Conservation (phyloP, 1,139 yeast species). For the Nematodospora anomalae region DNA sequence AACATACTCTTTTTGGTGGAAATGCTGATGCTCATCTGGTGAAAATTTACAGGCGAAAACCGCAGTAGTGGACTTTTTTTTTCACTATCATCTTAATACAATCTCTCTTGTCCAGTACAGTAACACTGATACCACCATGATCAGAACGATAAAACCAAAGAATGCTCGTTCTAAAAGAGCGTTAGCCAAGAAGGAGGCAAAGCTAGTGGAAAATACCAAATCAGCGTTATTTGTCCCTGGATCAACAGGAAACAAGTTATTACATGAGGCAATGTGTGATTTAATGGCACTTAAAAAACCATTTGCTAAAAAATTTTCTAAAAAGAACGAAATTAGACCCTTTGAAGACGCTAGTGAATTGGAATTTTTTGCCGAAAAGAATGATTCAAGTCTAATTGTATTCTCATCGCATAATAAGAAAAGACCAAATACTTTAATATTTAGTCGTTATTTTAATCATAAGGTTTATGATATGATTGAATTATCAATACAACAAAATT, state of each 20-base stretch:
- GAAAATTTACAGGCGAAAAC: too few species aligned
- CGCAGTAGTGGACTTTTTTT: too few species aligned
- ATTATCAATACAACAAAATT: constrained; percentile 67
- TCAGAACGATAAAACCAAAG: constrained; percentile 76
- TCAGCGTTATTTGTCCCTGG: constrained; percentile 93
- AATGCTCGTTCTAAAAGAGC: constrained; percentile 97
- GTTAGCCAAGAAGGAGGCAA: constrained; percentile 82
- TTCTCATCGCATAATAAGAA: constrained; percentile 82
- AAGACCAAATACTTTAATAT: constrained; percentile 88
- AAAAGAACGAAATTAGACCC: constrained; percentile 87
- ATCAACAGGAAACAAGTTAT: constrained; percentile 69
- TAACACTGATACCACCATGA: too few species aligned
- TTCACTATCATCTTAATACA: too few species aligned
- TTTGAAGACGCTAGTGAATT: constrained; percentile 87
- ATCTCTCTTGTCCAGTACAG: too few species aligned
- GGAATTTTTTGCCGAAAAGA: constrained; percentile 93
- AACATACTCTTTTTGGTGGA: too few species aligned
- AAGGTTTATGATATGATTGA: constrained; percentile 94
- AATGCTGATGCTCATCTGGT: too few species aligned
- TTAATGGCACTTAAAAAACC: constrained; percentile 92
- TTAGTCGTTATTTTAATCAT: constrained; percentile 85
- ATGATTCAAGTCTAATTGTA: constrained; percentile 86
- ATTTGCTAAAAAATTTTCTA: constrained; percentile 77
- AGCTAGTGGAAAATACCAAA: constrained; percentile 85
- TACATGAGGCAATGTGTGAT: constrained; percentile 90